Conservation (phyloP, 225 moss, liverwort and hornwort species). For the Ulota crispa region DNA sequence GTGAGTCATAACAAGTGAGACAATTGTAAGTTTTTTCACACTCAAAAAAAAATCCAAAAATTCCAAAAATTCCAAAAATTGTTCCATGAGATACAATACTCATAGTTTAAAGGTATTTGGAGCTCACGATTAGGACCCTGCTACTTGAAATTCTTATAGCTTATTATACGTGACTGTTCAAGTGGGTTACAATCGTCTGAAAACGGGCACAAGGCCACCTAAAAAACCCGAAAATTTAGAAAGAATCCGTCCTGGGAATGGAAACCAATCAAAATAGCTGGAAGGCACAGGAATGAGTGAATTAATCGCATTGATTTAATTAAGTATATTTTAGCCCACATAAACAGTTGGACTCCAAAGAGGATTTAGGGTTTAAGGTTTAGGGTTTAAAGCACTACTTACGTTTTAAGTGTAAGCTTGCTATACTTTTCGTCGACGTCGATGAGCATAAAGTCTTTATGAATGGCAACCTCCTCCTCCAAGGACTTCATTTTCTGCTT, state of each 20-base stretch:
- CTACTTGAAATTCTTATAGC: background rate
- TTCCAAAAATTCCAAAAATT: background rate
- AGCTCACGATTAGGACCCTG: background rate
- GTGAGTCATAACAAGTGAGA: background rate
- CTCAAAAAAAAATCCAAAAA: background rate
- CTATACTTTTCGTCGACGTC: slow-evolving; percentile 83
- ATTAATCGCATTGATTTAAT: background rate
- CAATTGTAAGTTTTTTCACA: background rate
- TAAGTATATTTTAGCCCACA: background rate
- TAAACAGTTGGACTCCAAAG: background rate
- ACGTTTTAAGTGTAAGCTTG: slow-evolving; percentile 81
- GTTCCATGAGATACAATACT: background rate
- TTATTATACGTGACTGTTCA: background rate
- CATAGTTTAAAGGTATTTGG: background rate
- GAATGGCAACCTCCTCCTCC: slow-evolving; percentile 56
- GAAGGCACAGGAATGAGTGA: background rate
- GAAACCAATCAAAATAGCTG: background rate
- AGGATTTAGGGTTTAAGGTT: background rate
- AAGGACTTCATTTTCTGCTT: slow-evolving; percentile 55
- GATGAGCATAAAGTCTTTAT: slow-evolving; percentile 82
- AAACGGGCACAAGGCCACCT: background rate
- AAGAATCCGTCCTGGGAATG: background rate
- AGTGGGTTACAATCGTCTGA: background rate
- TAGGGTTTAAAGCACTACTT: slow-evolving; percentile 9
- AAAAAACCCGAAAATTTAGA: background rate